Percentiles rank a stretch among this genome's conserved stretches.
phyloP scores from a whole-genome alignment of 495 filamentous ascomycete genomes.

The Neurospora pannonica region DNA sequence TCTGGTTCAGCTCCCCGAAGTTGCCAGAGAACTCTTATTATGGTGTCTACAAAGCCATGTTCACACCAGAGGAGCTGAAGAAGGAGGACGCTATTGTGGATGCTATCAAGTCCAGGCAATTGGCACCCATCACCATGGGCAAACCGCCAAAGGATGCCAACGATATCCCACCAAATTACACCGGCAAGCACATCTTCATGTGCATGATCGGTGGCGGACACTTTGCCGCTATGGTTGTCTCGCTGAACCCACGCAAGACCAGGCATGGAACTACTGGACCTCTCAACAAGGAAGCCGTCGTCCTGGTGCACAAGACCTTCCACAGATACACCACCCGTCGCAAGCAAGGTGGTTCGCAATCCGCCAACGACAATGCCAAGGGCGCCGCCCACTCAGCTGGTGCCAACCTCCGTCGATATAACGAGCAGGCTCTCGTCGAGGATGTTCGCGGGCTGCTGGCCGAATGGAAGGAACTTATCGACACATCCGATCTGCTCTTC shows the following conservation, averaged over 20 bases:
- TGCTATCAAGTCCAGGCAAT: constrained; percentile 62
- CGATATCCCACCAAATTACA: constrained; percentile 38
- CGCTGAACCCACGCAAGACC: constrained; percentile 67
- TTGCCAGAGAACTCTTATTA: constrained; percentile 71
- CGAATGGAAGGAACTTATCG: constrained; percentile 77
- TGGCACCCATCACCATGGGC: constrained; percentile 51
- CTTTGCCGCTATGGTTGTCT: constrained; percentile 93
- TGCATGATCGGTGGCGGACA: constrained; percentile 99
- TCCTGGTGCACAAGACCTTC: constrained; percentile 94
- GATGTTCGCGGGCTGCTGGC: constrained; percentile 71
- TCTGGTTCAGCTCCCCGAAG: constrained; percentile 74
- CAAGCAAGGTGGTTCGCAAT: constrained; percentile 93
- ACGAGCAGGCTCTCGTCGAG: constrained; percentile 75
- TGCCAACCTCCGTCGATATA: constrained; percentile 80
- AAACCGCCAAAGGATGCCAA: constrained; percentile 40
- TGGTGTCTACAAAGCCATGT: constrained; percentile 78
- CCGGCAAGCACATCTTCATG: constrained; percentile 76
- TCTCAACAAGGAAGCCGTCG: constrained; percentile 68
- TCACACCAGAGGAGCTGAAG: constrained; percentile 58
- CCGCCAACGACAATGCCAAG: constrained; percentile 82
- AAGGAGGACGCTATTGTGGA: constrained; percentile 55
- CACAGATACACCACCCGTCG: constrained; percentile 92
- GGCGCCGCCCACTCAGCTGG: constrained; percentile 91
- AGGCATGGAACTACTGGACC: constrained; percentile 54
- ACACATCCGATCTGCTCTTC: constrained; percentile 74